Evolutionary conservation across 148 eudicot genomes (phyloP).

Genomic region (Rhododendron ovatum): DNA sequence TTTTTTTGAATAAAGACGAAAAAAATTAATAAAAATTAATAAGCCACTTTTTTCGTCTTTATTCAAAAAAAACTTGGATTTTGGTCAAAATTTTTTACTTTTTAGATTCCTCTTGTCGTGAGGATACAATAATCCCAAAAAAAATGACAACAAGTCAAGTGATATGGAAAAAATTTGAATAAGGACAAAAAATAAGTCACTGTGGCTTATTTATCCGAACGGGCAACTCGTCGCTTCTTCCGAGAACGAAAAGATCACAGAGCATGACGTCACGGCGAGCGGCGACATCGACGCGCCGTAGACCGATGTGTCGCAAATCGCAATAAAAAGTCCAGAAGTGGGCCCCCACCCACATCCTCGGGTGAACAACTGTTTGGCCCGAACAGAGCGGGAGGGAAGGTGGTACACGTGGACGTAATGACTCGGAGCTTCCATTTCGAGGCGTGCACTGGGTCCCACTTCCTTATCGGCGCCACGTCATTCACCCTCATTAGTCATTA

Average conservation of each 20-base stretch:
- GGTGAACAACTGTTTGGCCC: background rate
- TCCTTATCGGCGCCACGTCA: conserved; percentile 4
- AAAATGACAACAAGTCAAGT: too few species aligned
- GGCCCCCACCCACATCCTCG: background rate
- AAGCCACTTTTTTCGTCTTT: too few species aligned
- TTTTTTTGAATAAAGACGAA: too few species aligned
- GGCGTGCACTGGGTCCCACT: background rate
- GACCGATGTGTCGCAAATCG: background rate
- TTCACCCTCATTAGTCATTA: background rate
- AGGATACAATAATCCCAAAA: too few species aligned
- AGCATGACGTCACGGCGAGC: background rate
- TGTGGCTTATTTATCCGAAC: too few species aligned
- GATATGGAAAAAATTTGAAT: too few species aligned
- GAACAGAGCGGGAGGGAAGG: conserved; percentile 3
- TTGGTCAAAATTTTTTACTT: too few species aligned
- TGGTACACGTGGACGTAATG: conserved; percentile 3
- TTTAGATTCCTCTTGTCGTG: too few species aligned
- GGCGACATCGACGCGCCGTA: conserved; percentile 2
- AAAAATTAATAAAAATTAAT: too few species aligned
- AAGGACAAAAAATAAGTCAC: too few species aligned
- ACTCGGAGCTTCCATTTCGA: conserved; percentile 1
- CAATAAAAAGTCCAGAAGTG: background rate
- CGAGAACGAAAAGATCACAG: background rate
- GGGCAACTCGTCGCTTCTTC: background rate
- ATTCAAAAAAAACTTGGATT: too few species aligned